These are phyloP conservation scores for Eremochloa ophiuroides DNA, from an alignment of 176 grass and related monocot genomes.

Conservation along the genomic window DNA sequence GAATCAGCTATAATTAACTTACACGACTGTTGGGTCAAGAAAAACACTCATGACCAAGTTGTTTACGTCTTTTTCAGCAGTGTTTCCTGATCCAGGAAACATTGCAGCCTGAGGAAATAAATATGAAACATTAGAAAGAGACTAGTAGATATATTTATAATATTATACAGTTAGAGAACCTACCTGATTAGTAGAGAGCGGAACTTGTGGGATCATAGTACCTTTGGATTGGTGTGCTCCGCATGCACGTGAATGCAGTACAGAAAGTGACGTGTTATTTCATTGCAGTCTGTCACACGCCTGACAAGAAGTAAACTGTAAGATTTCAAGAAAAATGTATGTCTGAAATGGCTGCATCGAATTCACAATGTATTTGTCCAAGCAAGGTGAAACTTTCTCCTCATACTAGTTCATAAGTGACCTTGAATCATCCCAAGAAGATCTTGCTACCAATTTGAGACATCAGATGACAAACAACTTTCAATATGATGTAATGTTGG, in stretches of 20 bases:
- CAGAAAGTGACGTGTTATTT: constrained; percentile 80
- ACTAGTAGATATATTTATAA: neutral
- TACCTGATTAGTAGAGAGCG: constrained; percentile 39
- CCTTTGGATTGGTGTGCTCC: constrained; percentile 64
- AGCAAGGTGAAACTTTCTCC: neutral
- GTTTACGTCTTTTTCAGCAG: constrained; percentile 19
- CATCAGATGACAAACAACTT: neutral
- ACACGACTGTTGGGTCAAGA: constrained; percentile 50
- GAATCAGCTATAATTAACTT: constrained; percentile 21
- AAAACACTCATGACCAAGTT: constrained; percentile 70
- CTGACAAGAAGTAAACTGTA: constrained; percentile 37
- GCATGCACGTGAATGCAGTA: constrained; percentile 84
- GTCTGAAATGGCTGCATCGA: neutral
- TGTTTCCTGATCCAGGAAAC: constrained; percentile 1
- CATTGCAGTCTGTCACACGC: constrained; percentile 73
- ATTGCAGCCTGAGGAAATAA: constrained; percentile 35
- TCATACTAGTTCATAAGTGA: neutral
- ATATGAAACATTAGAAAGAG: neutral
- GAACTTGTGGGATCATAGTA: constrained; percentile 30
- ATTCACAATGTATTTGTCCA: neutral
- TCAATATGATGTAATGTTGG: neutral
- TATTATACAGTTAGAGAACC: neutral
- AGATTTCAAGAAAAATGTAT: constrained; percentile 3
- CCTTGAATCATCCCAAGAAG: neutral
- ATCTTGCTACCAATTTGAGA: neutral